These are phyloP conservation scores for Climacium dendroides DNA, from an alignment of 225 moss, liverwort and hornwort genomes.

Conservation along the genomic window DNA sequence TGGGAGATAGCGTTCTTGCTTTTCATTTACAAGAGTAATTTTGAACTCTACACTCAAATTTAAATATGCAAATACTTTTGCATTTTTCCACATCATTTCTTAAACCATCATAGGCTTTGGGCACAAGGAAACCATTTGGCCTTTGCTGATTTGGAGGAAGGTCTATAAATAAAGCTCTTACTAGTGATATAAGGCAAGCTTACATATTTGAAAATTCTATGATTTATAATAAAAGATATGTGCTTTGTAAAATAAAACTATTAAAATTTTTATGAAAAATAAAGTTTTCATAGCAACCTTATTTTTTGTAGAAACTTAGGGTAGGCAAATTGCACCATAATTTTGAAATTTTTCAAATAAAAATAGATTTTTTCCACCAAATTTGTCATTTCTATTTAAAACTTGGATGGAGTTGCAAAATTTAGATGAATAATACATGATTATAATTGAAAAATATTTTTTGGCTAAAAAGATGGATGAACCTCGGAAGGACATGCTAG, in stretches of 20 bases:
- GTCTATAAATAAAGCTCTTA: neutral
- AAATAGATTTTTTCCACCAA: neutral
- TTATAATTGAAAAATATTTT: neutral
- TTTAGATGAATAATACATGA: neutral
- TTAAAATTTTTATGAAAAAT: neutral
- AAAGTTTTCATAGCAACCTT: neutral
- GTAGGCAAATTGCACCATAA: neutral
- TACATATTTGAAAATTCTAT: neutral
- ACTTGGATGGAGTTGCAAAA: neutral
- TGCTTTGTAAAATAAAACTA: neutral
- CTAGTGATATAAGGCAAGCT: neutral
- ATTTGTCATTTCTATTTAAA: neutral
- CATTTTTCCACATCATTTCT: neutral
- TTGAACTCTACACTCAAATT: neutral
- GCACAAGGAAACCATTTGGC: rapidly evolving
- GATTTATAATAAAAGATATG: neutral
- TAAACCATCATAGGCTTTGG: neutral
- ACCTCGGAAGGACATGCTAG: too few species aligned
- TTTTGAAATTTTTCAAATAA: neutral
- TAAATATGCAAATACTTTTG: neutral
- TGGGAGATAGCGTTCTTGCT: rapidly evolving
- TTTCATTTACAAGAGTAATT: neutral
- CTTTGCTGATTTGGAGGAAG: neutral
- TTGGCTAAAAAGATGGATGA: neutral
- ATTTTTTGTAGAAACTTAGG: rapidly evolving